Evolutionary conservation across 2,329 filamentous ascomycete species (phyloP).

Genomic region (Aspergillus neoniger): DNA sequence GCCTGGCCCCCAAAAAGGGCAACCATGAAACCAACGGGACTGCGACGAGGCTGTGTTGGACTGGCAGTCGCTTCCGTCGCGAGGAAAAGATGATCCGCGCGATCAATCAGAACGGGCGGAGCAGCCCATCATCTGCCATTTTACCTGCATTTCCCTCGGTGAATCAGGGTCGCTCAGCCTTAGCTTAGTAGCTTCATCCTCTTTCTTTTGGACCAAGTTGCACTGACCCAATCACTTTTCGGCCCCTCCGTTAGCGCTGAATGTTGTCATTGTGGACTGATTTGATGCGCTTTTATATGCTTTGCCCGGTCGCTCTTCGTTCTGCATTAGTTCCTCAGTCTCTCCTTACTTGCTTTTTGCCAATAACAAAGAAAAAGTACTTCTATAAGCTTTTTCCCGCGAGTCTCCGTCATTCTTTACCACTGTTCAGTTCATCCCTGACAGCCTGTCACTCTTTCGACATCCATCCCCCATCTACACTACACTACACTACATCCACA

Average conservation of each 20-base stretch:
- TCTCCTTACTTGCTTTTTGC: not conserved
- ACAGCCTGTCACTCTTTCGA: not conserved
- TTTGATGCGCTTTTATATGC: conserved; percentile 10
- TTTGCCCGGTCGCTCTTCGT: not conserved
- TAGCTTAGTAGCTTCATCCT: not conserved
- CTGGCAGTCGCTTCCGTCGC: not conserved
- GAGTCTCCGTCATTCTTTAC: not conserved
- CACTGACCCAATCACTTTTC: conserved; percentile 1
- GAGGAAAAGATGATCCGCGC: not conserved
- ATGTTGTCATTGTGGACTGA: conserved; percentile 2
- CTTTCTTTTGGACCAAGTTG: not conserved
- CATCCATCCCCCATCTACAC: not conserved
- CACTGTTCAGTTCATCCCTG: not conserved
- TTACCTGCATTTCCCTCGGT: not conserved
- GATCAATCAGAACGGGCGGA: not conserved
- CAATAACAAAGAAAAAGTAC: too few relatives aligned
- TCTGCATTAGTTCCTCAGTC: not conserved
- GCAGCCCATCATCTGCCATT: not conserved
- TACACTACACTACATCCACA: not conserved
- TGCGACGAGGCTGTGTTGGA: conserved; percentile 3
- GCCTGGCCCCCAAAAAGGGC: not conserved
- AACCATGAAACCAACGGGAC: not conserved
- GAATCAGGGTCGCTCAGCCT: conserved; percentile 2
- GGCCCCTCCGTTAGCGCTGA: conserved; percentile 1
- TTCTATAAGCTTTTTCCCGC: not conserved